Percentiles rank a stretch among this genome's conserved stretches.
phyloP scores from a whole-genome alignment of 495 filamentous ascomycete genomes.

The Thermothielavioides terrestris region DNA sequence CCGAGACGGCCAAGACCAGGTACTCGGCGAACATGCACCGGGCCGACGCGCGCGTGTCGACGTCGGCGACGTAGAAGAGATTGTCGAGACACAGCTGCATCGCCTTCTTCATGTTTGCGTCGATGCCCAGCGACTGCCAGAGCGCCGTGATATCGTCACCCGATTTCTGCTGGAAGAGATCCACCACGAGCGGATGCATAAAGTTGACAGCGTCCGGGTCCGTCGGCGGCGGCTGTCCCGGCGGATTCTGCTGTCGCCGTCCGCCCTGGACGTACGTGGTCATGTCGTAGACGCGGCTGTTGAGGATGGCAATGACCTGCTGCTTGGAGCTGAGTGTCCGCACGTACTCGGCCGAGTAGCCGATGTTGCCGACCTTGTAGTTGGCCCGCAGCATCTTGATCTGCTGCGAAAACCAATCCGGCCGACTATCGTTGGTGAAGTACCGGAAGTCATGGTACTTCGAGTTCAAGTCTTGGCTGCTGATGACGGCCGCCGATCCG shows the following conservation, averaged over 20 bases:
- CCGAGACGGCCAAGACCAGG: conserved; percentile 82
- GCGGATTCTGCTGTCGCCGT: conserved; percentile 48
- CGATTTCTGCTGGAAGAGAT: conserved; percentile 65
- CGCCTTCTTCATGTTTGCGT: conserved; percentile 41
- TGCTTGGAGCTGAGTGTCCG: conserved; percentile 55
- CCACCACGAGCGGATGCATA: conserved; percentile 67
- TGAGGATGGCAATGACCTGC: conserved; percentile 66
- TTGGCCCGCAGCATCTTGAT: conserved; percentile 64
- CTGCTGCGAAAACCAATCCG: conserved; percentile 86
- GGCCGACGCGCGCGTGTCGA: conserved; percentile 84
- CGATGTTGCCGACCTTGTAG: conserved; percentile 84
- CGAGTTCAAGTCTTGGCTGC: conserved; percentile 58
- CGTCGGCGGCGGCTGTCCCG: conserved; percentile 40
- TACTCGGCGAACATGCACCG: conserved; percentile 85
- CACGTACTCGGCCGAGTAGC: conserved; percentile 74
- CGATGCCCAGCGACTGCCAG: conserved; percentile 62
- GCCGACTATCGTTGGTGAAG: conserved; percentile 69
- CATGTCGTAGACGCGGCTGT: conserved; percentile 81
- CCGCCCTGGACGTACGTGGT: conserved; percentile 77
- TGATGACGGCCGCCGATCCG: conserved; percentile 53
- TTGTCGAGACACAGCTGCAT: conserved; percentile 90
- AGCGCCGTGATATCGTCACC: conserved; percentile 77
- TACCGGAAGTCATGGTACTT: conserved; percentile 90
- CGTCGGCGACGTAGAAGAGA: conserved; percentile 86
- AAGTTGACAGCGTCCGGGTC: conserved; percentile 58